These are phyloP conservation scores for Tarenaya hassleriana DNA, from an alignment of 345 rosid species.

Conservation along the genomic window DNA sequence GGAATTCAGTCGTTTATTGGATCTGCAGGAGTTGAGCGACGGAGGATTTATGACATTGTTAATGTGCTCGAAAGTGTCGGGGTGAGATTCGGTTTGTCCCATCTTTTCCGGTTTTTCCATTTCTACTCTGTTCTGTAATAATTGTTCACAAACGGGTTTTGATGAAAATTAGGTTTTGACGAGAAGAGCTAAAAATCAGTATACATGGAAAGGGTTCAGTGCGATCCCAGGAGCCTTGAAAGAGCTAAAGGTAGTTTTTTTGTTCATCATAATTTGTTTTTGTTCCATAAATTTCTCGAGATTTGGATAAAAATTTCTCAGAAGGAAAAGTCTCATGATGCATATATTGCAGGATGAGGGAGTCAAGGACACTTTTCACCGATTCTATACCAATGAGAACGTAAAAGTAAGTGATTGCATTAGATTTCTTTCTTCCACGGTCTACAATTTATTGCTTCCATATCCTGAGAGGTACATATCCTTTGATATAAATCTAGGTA, in stretches of 20 bases:
- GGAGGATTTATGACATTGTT: slow-evolving; percentile 85
- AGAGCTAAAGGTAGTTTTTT: slow-evolving; percentile 42
- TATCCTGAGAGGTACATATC: neutral
- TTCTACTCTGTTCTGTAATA: neutral
- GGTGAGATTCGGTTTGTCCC: slow-evolving; percentile 36
- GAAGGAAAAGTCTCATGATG: neutral
- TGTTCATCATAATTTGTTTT: neutral
- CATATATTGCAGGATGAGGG: slow-evolving; percentile 51
- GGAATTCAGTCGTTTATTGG: neutral
- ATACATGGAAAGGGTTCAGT: slow-evolving; percentile 73
- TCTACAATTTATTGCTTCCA: neutral
- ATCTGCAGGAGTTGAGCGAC: slow-evolving; percentile 67
- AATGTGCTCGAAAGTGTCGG: slow-evolving; percentile 86
- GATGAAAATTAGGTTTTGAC: slow-evolving; percentile 45
- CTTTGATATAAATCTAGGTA: slow-evolving; percentile 25
- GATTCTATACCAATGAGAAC: slow-evolving; percentile 31
- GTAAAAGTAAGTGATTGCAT: slow-evolving; percentile 43
- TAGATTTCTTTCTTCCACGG: neutral
- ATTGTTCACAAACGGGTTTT: neutral
- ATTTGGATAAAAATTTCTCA: slow-evolving; percentile 12
- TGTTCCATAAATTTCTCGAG: neutral
- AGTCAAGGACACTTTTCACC: slow-evolving; percentile 37
- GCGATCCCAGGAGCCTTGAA: slow-evolving; percentile 62
- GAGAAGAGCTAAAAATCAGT: slow-evolving; percentile 64
- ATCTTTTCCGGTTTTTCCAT: neutral